These are phyloP conservation scores for Apiotrichum gamsii DNA, from an alignment of 1,284 basidiomycete genomes.

Conservation along the genomic window DNA sequence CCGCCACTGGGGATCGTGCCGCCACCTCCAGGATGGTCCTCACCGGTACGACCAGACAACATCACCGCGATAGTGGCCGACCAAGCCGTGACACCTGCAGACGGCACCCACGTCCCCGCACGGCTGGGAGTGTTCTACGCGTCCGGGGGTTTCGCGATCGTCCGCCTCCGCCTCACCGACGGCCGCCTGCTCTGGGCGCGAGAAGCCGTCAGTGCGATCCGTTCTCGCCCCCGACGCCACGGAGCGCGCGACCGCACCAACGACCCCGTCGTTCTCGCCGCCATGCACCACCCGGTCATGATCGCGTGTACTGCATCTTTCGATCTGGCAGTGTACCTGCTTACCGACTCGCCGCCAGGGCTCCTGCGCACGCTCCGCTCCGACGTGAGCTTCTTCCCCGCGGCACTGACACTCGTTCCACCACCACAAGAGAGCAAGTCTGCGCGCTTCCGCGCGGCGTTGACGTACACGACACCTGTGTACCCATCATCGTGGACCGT, in stretches of 20 bases:
- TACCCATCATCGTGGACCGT: constrained; percentile 46
- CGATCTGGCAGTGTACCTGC: constrained; percentile 34
- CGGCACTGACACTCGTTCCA: constrained; percentile 38
- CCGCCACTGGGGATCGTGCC: constrained; percentile 41
- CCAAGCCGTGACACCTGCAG: constrained; percentile 19
- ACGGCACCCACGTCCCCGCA: constrained; percentile 21
- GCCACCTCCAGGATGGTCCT: constrained; percentile 46
- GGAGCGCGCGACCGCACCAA: neutral
- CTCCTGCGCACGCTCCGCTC: constrained; percentile 40
- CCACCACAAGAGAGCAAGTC: too few relatives aligned
- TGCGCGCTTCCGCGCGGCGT: constrained; percentile 26
- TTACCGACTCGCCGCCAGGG: constrained; percentile 6
- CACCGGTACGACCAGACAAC: constrained; percentile 38
- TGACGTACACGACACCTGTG: constrained; percentile 44
- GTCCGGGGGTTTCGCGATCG: constrained; percentile 43
- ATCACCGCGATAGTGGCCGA: constrained; percentile 43
- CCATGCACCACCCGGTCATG: constrained; percentile 33
- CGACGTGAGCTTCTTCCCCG: constrained; percentile 44
- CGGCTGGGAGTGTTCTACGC: constrained; percentile 42
- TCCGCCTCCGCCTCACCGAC: constrained; percentile 20
- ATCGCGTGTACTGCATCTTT: constrained; percentile 39
- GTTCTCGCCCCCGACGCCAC: neutral
- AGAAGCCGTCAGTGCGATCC: constrained; percentile 21
- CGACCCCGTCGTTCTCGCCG: constrained; percentile 40
- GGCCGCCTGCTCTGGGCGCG: constrained; percentile 21